Conservation (phyloP, 2,329 filamentous ascomycete species). For the Aspergillus sp. region DNA sequence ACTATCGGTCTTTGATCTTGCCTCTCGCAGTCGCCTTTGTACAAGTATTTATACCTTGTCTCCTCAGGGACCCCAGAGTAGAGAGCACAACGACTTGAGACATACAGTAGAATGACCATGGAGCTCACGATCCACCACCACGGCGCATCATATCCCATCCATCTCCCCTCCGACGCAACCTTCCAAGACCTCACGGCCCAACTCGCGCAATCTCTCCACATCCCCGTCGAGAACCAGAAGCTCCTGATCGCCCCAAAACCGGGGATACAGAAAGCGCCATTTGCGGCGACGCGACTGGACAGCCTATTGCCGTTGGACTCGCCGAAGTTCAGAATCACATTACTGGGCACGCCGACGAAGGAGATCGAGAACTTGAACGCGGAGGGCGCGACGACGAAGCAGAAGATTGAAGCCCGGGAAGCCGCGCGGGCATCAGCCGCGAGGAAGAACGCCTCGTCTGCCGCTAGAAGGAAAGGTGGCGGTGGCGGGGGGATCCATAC, state of each 20-base stretch:
- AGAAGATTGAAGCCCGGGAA: conserved; percentile 23
- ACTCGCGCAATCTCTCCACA: conserved; percentile 29
- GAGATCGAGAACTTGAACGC: conserved; percentile 38
- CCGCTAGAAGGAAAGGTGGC: conserved; percentile 5
- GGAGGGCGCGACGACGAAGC: conserved; percentile 21
- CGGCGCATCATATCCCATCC: conserved; percentile 42
- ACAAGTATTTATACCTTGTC: no score
- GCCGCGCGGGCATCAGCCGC: conserved; percentile 13
- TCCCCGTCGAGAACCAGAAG: conserved; percentile 37
- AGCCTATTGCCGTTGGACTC: conserved; percentile 26
- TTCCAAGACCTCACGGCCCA: conserved; percentile 36
- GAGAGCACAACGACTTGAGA: background rate
- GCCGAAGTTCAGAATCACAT: conserved; percentile 39
- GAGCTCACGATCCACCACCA: conserved; percentile 48
- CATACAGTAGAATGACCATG: conserved; percentile 15
- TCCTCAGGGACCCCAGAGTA: no score
- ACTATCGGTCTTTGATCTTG: conserved; percentile 7
- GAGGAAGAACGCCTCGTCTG: conserved; percentile 8
- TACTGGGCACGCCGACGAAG: conserved; percentile 36
- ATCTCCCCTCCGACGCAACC: conserved; percentile 44
- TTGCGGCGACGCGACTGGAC: conserved; percentile 28
- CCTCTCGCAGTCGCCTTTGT: background rate
- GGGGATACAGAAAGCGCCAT: conserved; percentile 40
- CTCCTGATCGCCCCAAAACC: conserved; percentile 41
- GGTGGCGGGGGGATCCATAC: conserved; percentile 22